A percentile compares a stretch with the other conserved stretches of the same genome.
These are phyloP conservation scores for Diaporthe sp. DNA, from an alignment of 2,329 filamentous ascomycete genomes.

Conservation along the genomic window DNA sequence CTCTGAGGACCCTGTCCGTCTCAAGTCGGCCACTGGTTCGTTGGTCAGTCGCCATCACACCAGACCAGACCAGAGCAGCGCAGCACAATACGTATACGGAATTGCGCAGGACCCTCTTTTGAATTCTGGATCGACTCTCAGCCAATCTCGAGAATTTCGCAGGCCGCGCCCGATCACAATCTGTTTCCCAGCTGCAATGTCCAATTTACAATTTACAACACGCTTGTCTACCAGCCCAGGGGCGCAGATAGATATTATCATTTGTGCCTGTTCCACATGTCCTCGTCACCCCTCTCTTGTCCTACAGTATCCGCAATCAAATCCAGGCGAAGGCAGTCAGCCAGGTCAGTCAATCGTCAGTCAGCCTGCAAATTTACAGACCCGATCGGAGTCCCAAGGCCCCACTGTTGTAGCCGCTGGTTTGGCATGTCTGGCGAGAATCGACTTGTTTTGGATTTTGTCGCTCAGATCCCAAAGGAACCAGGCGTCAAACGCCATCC, in stretches of 20 bases:
- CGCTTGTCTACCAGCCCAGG: neutral
- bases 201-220: neutral
- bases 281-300: constrained; percentile 1
- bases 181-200: neutral
- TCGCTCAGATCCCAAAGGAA: constrained; percentile 27
- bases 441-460: constrained; percentile 30
- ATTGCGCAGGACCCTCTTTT: constrained; percentile 26
- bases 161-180: constrained; percentile 31
- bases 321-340: neutral
- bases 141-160: constrained; percentile 34
- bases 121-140: constrained; percentile 19
- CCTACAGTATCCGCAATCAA: neutral
- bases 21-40: constrained; percentile 14
- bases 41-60: neutral
- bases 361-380: constrained; percentile 5
- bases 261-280: neutral
- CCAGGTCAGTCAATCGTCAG: neutral
- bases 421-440: constrained; percentile 19
- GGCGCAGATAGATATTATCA: neutral
- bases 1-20: constrained; percentile 25
- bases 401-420: constrained; percentile 21
- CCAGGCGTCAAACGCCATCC: constrained; percentile 25
- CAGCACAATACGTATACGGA: constrained; percentile 9
- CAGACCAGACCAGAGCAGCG: neutral
- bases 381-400: neutral